phyloP scores from a whole-genome alignment of 148 eudicot genomes.

The Chenopodium quinoa region DNA sequence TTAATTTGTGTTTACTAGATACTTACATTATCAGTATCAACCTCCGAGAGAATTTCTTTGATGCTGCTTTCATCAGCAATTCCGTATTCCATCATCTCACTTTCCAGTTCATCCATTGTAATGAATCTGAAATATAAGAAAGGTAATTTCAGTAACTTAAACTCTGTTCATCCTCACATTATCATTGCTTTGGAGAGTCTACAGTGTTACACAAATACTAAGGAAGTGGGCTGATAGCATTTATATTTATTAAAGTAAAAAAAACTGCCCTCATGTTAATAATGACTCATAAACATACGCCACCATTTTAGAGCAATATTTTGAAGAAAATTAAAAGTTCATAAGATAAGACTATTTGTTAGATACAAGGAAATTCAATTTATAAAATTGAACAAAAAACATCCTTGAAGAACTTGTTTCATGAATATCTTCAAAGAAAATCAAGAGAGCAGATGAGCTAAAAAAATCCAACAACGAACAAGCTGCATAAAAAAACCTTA shows the following conservation, averaged over 20 bases:
- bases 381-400: background rate
- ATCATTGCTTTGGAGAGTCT: background rate
- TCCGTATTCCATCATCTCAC: conserved; percentile 79
- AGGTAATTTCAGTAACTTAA: background rate
- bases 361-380: background rate
- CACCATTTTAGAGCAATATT: background rate
- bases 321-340: background rate
- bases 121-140: conserved; percentile 45
- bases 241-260: background rate
- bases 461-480: background rate
- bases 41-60: conserved; percentile 82
- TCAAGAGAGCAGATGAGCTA: background rate
- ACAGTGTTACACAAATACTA: background rate
- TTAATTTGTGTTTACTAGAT: background rate
- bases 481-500: background rate
- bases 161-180: background rate
- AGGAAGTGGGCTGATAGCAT: background rate
- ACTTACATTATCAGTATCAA: conserved; percentile 84
- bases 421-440: background rate
- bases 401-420: background rate
- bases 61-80: conserved; percentile 70
- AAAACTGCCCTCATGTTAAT: no score
- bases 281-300: background rate
- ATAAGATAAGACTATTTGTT: background rate
- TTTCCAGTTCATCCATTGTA: conserved; percentile 77